Percentiles rank a stretch among this genome's conserved stretches.
These are phyloP conservation scores for Kurtzmaniella quercitrusa DNA, from an alignment of 1,139 yeast genomes.

Conservation along the genomic window DNA sequence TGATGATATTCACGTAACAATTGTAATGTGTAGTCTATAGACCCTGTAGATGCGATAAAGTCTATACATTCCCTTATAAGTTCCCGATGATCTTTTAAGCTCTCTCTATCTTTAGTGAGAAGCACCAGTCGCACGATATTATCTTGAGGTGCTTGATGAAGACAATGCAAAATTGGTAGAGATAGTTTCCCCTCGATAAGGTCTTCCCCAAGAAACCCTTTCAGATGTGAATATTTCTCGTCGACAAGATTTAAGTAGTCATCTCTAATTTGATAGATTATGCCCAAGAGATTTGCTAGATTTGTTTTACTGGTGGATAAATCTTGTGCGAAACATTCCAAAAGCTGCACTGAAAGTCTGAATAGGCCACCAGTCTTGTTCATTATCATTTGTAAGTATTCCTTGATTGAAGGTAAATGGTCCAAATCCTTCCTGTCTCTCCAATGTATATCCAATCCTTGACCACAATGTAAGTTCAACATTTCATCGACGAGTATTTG, in stretches of 20 bases:
- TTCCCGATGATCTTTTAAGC: conserved; percentile 15
- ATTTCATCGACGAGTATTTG: conserved; percentile 61
- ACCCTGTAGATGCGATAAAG: conserved; percentile 18
- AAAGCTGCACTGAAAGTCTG: conserved; percentile 62
- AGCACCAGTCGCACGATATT: conserved; percentile 25
- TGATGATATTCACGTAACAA: conserved; percentile 17
- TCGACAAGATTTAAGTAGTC: conserved; percentile 68
- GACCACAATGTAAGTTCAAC: conserved; percentile 80
- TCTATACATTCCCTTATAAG: conserved; percentile 19
- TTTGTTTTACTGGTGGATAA: conserved; percentile 36
- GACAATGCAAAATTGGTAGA: conserved; percentile 71
- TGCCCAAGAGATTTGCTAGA: conserved; percentile 74
- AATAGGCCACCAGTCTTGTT: conserved; percentile 89
- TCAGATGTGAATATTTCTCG: conserved; percentile 50
- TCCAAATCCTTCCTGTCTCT: conserved; percentile 45
- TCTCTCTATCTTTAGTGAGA: conserved; percentile 11
- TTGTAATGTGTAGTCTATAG: conserved; percentile 20
- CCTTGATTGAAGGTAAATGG: conserved; percentile 59
- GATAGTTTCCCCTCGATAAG: conserved; percentile 86
- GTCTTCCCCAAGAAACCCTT: conserved; percentile 79
- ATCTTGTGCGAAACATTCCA: conserved; percentile 34
- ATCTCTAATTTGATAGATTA: conserved; percentile 78
- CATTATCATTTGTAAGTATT: conserved; percentile 76
- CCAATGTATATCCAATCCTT: conserved; percentile 87
- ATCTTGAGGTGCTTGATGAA: conserved; percentile 10